These are phyloP conservation scores for Euphorbia corollata DNA, from an alignment of 441 rosid species.

Conservation along the genomic window DNA sequence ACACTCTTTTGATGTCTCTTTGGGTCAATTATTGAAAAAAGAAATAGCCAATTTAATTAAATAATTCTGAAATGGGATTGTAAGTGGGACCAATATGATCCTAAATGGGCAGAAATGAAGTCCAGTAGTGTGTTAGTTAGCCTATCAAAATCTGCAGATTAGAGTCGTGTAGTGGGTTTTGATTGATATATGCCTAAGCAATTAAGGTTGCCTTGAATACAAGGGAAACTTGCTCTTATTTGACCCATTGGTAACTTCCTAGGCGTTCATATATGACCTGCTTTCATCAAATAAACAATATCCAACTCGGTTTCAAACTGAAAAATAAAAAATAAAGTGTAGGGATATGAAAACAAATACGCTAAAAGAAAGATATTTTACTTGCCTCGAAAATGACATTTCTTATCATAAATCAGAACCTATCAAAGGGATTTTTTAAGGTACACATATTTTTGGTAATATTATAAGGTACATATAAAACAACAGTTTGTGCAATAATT, in stretches of 20 bases:
- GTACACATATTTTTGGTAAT: too few relatives aligned
- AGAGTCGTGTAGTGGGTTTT: too few relatives aligned
- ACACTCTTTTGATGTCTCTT: not conserved
- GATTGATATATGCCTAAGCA: too few relatives aligned
- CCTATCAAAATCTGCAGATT: not conserved
- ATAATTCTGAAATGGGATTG: not conserved
- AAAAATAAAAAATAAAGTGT: too few relatives aligned
- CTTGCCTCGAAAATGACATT: not conserved
- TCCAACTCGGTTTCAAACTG: not conserved
- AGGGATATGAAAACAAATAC: too few relatives aligned
- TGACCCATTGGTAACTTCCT: not conserved
- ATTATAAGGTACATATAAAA: too few relatives aligned
- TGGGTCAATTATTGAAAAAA: not conserved
- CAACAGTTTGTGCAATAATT: not conserved
- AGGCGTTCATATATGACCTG: not conserved
- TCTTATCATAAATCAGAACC: not conserved
- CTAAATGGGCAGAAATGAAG: not conserved
- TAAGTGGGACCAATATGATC: not conserved
- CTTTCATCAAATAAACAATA: conserved; percentile 4
- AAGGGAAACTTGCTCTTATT: conserved; percentile 4
- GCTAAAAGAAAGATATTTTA: conserved; percentile 11
- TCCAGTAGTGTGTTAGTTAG: not conserved
- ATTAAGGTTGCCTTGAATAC: not conserved
- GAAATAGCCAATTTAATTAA: not conserved
- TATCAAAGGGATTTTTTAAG: too few relatives aligned